A percentile compares a stretch with the other conserved stretches of the same genome.
Conservation (phyloP, 2,329 filamentous ascomycete species). For the Rutstroemia sp. region DNA sequence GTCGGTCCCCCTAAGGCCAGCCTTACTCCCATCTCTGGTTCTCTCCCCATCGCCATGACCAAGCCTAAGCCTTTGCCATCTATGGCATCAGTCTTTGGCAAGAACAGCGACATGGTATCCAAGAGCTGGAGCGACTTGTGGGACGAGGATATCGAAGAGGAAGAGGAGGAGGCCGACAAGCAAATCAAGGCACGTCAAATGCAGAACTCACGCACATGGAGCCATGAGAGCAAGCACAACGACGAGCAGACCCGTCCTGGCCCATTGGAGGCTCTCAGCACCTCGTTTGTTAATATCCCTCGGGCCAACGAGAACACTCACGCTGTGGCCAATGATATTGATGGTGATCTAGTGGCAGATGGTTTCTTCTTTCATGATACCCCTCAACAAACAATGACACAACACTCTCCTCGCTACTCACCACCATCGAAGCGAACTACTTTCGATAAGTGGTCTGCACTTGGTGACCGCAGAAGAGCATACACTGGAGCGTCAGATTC, state of each 20-base stretch:
- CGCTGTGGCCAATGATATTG: conserved; percentile 42
- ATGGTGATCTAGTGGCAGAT: conserved; percentile 59
- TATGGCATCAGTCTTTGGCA: conserved; percentile 67
- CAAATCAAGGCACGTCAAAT: conserved; percentile 50
- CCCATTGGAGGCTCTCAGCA: conserved; percentile 46
- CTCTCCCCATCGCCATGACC: conserved; percentile 72
- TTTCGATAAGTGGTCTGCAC: conserved; percentile 81
- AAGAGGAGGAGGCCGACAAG: conserved; percentile 59
- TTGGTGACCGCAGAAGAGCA: conserved; percentile 77
- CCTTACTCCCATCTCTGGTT: conserved; percentile 55
- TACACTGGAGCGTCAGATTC: conserved; percentile 45
- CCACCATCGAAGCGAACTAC: conserved; percentile 54
- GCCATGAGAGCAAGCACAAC: conserved; percentile 47
- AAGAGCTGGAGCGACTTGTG: conserved; percentile 99
- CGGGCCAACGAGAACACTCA: conserved; percentile 33
- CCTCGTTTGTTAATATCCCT: conserved; percentile 42
- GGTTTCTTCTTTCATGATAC: conserved; percentile 66
- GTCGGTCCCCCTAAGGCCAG: conserved; percentile 42
- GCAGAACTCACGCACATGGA: conserved; percentile 71
- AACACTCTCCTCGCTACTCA: conserved; percentile 44
- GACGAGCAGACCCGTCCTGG: conserved; percentile 42
- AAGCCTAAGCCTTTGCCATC: conserved; percentile 59
- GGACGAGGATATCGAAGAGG: conserved; percentile 82
- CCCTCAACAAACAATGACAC: conserved; percentile 30
- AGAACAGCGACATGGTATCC: conserved; percentile 70